Evolutionary conservation across 1,284 basidiomycete genomes (phyloP), one percentile per base, ranked within the genome.

Genomic region (Irpex lacteus): DNA sequence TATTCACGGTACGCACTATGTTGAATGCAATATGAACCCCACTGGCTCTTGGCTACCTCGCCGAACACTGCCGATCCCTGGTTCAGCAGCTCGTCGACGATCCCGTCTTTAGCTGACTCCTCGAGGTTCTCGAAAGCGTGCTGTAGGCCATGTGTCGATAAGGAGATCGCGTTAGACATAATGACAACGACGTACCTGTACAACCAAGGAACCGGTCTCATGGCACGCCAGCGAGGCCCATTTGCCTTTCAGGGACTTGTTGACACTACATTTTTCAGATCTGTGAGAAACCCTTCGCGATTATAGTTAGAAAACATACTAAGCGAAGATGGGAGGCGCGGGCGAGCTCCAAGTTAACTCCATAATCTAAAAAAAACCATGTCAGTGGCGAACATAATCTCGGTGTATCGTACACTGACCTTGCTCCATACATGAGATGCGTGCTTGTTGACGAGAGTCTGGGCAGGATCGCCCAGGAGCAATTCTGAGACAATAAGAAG

Each of bases 381-480:
- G 26, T 34, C 21, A 60, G 26, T 55, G 13, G 36, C 5, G 50
- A 36, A 53, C 19, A 53, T 19, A 19, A 13, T n/a, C 9, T 40
- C 47, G 38, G 53, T 11, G 40, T 32, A 38, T 19, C 59, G 65
- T 40, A 32, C 52, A 60, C 75, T 60, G 70, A 91, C 90, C 81
- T 93, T 93, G 76, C 90, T 92, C 91, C 91, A 93, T 19, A 93
- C 91, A 73, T 93, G 91, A 62, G 90, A 92, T 1, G 91, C 91
- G 73, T 94, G 91, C 73, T 94, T 94, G 74, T 94, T 94, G 9
- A 93, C 88, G 21, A 94, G 80, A 5, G 91, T 94, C 72, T 91
- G 84, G 1, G 90, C 90, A 7, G 91, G 91, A 71, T 93, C 91
- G 0, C 90, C 89, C 18, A 88, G 81, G 44, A 94, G 82, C 44